Evolutionary conservation across 2,329 filamentous ascomycete species (phyloP).

Genomic region (Didymosphaeria variabile): DNA sequence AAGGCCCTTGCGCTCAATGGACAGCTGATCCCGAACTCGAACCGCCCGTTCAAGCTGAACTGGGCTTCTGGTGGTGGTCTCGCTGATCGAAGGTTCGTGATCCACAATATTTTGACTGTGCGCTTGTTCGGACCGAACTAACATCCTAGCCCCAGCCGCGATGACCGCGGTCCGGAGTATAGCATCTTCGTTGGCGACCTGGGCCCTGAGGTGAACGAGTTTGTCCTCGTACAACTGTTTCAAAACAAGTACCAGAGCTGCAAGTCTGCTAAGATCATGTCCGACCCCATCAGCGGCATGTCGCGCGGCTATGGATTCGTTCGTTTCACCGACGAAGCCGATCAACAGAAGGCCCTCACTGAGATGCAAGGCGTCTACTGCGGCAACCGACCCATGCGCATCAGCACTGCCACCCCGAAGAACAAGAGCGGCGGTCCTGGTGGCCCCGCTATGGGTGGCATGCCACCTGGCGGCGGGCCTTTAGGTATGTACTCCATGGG

Average conservation of each 20-base stretch:
- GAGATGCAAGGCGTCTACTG: slow-evolving; percentile 99
- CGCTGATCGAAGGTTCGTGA: slow-evolving; percentile 82
- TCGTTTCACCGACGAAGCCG: slow-evolving; percentile 92
- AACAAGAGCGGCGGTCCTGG: slow-evolving; percentile 72
- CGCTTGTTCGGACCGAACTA: slow-evolving; percentile 22
- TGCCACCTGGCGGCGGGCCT: slow-evolving; percentile 58
- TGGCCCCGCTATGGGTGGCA: slow-evolving; percentile 61
- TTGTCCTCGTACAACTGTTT: slow-evolving; percentile 95
- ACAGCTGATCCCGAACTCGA: slow-evolving; percentile 88
- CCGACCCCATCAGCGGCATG: slow-evolving; percentile 96
- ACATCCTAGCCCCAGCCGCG: slow-evolving; percentile 63
- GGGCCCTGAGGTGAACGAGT: slow-evolving; percentile 98
- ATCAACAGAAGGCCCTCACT: slow-evolving; percentile 92
- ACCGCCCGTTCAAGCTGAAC: slow-evolving; percentile 97
- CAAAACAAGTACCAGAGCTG: slow-evolving; percentile 95
- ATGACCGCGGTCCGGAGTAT: slow-evolving; percentile 95
- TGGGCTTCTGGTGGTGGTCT: slow-evolving; percentile 98
- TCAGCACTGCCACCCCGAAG: slow-evolving; percentile 97
- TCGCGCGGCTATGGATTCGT: slow-evolving; percentile 98
- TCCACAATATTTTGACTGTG: slow-evolving; percentile 11
- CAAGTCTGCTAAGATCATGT: slow-evolving; percentile 99
- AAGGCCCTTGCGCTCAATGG: slow-evolving; percentile 94
- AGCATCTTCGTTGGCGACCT: slow-evolving; percentile 98
- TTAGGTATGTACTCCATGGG: slow-evolving; percentile 76
- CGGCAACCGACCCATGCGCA: slow-evolving; percentile 97